These are phyloP conservation scores for Xylaria longipes DNA, from an alignment of 495 filamentous ascomycete species.

Conservation along the genomic window DNA sequence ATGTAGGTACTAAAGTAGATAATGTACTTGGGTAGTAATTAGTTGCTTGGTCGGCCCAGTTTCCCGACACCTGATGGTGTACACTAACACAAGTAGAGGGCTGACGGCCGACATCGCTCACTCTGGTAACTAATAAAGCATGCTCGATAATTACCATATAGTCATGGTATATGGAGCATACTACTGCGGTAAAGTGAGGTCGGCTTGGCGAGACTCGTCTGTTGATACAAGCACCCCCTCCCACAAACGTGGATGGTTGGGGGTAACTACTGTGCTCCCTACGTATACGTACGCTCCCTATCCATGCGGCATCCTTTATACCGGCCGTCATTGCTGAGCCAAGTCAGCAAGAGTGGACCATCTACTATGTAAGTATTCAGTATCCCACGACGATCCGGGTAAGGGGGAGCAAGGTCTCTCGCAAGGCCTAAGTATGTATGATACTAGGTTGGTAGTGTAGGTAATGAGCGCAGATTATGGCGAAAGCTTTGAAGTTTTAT, in stretches of 20 bases:
- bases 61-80: slow-evolving; percentile 14
- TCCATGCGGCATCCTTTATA: background rate
- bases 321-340: background rate
- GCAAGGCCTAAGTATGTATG: background rate
- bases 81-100: slow-evolving; percentile 4
- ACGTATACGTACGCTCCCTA: no score
- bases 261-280: background rate
- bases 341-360: background rate
- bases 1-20: background rate
- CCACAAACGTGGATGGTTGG: background rate
- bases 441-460: no score
- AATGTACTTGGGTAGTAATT: background rate
- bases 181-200: slow-evolving; percentile 1
- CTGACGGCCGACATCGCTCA: slow-evolving; percentile 4
- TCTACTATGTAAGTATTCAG: no score
- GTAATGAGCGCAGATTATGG: background rate
- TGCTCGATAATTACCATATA: slow-evolving; percentile 15
- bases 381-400: background rate
- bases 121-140: background rate
- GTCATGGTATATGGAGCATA: slow-evolving; percentile 12
- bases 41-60: slow-evolving; percentile 4
- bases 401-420: background rate
- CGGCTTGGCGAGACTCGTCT: background rate
- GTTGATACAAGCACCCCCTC: slow-evolving; percentile 1
- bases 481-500: background rate